Percentiles rank a stretch among this genome's conserved stretches.
Evolutionary conservation across 2,329 filamentous ascomycete genomes (phyloP).

Genomic region (Metarhizium guizhouense): DNA sequence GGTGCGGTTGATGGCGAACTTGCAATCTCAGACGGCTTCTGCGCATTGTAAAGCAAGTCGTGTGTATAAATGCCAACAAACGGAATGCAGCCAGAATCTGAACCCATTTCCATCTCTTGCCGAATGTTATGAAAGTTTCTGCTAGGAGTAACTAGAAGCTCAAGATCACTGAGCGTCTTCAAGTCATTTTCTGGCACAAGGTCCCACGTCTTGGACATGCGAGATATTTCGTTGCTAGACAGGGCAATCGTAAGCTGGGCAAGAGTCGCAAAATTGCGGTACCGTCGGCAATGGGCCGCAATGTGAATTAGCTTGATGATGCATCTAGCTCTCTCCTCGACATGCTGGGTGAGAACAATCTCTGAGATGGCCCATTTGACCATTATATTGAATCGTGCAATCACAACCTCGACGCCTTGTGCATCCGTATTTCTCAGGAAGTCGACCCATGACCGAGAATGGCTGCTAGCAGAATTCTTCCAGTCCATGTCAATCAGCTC

Average conservation of each 20-base stretch:
- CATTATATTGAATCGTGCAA: slow-evolving; percentile 80
- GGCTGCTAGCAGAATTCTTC: slow-evolving; percentile 58
- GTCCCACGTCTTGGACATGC: slow-evolving; percentile 62
- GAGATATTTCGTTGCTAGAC: slow-evolving; percentile 61
- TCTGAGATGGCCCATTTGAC: slow-evolving; percentile 82
- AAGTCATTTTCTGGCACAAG: slow-evolving; percentile 58
- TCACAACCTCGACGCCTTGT: slow-evolving; percentile 71
- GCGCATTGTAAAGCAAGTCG: slow-evolving; percentile 72
- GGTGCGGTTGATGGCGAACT: slow-evolving; percentile 57
- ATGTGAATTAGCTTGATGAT: slow-evolving; percentile 79
- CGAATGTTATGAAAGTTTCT: slow-evolving; percentile 71
- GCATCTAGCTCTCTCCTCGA: slow-evolving; percentile 65
- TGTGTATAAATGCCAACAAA: slow-evolving; percentile 81
- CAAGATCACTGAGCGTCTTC: slow-evolving; percentile 57
- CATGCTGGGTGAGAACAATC: slow-evolving; percentile 61
- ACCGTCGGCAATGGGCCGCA: slow-evolving; percentile 62
- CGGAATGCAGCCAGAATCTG: slow-evolving; percentile 67
- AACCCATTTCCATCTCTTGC: slow-evolving; percentile 65
- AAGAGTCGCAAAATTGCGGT: slow-evolving; percentile 78
- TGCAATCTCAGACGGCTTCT: slow-evolving; percentile 67
- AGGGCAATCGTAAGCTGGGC: slow-evolving; percentile 73
- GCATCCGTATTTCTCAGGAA: slow-evolving; percentile 66
- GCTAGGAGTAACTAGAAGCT: slow-evolving; percentile 64
- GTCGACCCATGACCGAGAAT: slow-evolving; percentile 71
- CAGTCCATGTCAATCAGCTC: slow-evolving; percentile 77